Evolutionary conservation across 345 rosid species (phyloP), one percentile per base, ranked within the genome.

Genomic region (Camelina neglecta): DNA sequence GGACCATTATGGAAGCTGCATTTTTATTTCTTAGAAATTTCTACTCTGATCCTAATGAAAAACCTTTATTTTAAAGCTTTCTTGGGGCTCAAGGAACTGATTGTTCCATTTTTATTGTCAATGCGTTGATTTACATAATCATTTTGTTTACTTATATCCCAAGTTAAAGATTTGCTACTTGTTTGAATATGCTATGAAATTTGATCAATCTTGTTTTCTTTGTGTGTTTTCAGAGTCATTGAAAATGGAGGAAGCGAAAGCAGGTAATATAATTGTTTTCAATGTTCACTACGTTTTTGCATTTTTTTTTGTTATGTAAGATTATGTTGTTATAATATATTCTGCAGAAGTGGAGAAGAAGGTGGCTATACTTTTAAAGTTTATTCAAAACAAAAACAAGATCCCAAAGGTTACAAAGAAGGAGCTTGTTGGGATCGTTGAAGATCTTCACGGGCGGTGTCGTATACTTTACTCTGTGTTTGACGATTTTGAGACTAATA

Each of bases 271-370:
- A 21, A 21, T 21, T 21, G 23, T 21, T 21, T 21, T 21, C n/a
- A 15, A 16, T 56, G 39, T 12, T 47, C 4, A 36, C 23, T 7
- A 16, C 8, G n/a, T 53, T 70, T 70, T 10, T n/a, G 8, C 16
- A 20, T 1, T 2, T 1, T 2, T 1, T 26, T 9, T 12, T 49
- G 33, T 60, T 24, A 24, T 50, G 11, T 11, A 15, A 12, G 20
- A 10, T 31, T 31, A 4, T 21, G 3, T 61, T 8, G 13, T 48
- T 21, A 23, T 35, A 35, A 7, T 35, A 29, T 29, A 1, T 35
- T 38, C 11, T 66, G 78, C 85, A 87, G 93, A 87, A 65, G 75
- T 85, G 21, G 89, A 86, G 61, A 72, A 59, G 64, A 86, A 83
- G 75, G 53, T 84, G 13, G 75, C 78, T 36, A 65, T 61, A 71